phyloP scores from a whole-genome alignment of 345 rosid genomes.

The Limnanthes douglasii region DNA sequence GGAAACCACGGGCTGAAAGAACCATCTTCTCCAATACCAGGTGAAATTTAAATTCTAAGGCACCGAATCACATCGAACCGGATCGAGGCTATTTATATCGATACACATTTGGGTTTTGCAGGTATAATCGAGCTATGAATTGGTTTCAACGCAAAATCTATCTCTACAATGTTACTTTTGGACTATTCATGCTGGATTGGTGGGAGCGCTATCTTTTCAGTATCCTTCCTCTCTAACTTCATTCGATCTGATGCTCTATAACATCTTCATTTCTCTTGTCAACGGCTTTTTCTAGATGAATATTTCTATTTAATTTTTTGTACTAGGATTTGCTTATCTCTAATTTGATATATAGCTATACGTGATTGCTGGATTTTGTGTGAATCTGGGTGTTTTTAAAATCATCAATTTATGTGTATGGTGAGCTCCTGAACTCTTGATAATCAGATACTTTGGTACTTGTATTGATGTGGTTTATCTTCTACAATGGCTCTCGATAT shows the following conservation, averaged over 20 bases:
- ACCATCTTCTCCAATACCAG: no score
- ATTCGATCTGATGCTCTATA: neutral
- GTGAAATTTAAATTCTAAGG: no score
- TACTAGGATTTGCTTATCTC: neutral
- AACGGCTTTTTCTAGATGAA: conserved; percentile 5
- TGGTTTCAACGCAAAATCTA: conserved; percentile 93
- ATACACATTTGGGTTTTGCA: no score
- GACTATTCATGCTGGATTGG: conserved; percentile 98
- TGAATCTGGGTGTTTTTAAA: neutral
- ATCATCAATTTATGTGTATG: no score
- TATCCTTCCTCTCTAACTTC: conserved; percentile 35
- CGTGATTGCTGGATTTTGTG: neutral
- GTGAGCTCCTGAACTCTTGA: conserved; percentile 27
- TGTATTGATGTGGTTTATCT: conserved; percentile 73
- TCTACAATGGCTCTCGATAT: conserved; percentile 57
- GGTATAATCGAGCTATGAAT: conserved; percentile 39
- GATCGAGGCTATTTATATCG: no score
- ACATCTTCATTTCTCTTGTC: neutral
- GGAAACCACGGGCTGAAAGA: no score
- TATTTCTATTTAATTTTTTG: conserved; percentile 3
- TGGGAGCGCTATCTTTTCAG: conserved; percentile 98
- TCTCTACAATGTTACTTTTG: conserved; percentile 94
- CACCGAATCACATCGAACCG: no score
- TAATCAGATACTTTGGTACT: conserved; percentile 61
- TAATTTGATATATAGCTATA: neutral